phyloP scores from a whole-genome alignment of 176 grass and related monocot species.

The Bothriochloa decipiens region DNA sequence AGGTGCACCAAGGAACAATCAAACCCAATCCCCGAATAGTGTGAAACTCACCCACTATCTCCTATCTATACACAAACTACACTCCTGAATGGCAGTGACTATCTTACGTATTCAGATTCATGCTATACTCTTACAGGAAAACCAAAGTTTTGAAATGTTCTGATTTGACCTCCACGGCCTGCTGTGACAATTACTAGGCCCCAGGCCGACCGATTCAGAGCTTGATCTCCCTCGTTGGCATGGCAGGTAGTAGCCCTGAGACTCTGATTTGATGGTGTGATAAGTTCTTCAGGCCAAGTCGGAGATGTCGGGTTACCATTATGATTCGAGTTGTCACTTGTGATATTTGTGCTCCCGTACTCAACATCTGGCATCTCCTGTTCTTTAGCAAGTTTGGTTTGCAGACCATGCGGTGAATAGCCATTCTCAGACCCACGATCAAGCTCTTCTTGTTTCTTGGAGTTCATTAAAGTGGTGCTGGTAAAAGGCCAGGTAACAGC shows the following conservation, averaged over 20 bases:
- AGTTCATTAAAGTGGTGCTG: conserved; percentile 26
- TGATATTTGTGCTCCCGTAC: conserved; percentile 21
- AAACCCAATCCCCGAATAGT: conserved; percentile 43
- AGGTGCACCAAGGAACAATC: conserved; percentile 36
- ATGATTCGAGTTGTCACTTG: conserved; percentile 43
- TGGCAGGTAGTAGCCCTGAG: conserved; percentile 37
- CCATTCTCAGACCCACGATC: conserved; percentile 30
- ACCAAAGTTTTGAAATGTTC: conserved; percentile 97
- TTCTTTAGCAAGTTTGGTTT: conserved; percentile 22
- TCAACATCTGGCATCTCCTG: conserved; percentile 35
- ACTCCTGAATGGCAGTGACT: conserved; percentile 37
- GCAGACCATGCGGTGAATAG: conserved; percentile 13
- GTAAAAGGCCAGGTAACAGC: conserved; percentile 73
- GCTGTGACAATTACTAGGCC: conserved; percentile 88
- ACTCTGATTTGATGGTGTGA: conserved; percentile 58
- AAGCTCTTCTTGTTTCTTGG: conserved; percentile 40
- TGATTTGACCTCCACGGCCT: conserved; percentile 74
- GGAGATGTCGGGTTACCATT: conserved; percentile 53
- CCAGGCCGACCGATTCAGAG: conserved; percentile 65
- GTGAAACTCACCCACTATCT: conserved; percentile 42
- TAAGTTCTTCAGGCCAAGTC: conserved; percentile 91
- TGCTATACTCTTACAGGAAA: conserved; percentile 77
- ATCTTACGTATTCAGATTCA: conserved; percentile 26
- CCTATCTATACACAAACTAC: conserved; percentile 64
- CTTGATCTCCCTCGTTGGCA: conserved; percentile 31